A percentile compares a stretch with the other conserved stretches of the same genome.
These are phyloP conservation scores for Paragyromitra xinjiangensis DNA, from an alignment of 495 filamentous ascomycete genomes.

Conservation along the genomic window DNA sequence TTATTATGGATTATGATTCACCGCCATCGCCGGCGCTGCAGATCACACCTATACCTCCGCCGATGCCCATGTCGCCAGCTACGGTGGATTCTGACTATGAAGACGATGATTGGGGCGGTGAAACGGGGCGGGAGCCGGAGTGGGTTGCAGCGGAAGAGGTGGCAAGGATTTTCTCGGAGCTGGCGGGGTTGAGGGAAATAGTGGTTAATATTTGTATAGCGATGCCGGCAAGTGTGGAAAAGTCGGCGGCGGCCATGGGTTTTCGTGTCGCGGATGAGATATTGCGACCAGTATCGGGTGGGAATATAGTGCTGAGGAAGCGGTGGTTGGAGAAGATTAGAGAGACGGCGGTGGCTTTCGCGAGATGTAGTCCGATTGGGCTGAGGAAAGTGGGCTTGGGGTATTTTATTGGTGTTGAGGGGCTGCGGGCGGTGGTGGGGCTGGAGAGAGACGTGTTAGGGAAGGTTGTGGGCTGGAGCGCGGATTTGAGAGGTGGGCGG, in stretches of 20 bases:
- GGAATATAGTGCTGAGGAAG: constrained; percentile 15
- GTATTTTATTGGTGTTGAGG: constrained; percentile 47
- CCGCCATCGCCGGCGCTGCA: constrained; percentile 34
- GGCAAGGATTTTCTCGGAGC: constrained; percentile 38
- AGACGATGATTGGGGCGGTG: constrained; percentile 52
- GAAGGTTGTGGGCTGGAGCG: constrained; percentile 76
- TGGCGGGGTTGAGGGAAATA: constrained; percentile 25
- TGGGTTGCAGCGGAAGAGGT: constrained; percentile 47
- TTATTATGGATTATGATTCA: constrained; percentile 41
- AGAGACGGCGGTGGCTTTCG: constrained; percentile 45
- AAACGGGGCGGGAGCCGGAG: constrained; percentile 35
- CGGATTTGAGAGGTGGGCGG: constrained; percentile 77
- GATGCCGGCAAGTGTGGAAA: constrained; percentile 39
- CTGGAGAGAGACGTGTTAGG: constrained; percentile 64
- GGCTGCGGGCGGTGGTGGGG: constrained; percentile 24
- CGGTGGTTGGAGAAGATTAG: constrained; percentile 45
- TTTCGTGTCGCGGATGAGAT: constrained; percentile 45
- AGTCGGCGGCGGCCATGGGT: constrained; percentile 29
- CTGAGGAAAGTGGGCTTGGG: constrained; percentile 43
- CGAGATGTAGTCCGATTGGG: constrained; percentile 26
- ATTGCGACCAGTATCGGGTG: constrained; percentile 17
- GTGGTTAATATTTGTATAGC: constrained; percentile 43
- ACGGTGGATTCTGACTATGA: constrained; percentile 41
- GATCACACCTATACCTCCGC: constrained; percentile 10
- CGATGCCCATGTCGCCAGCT: constrained; percentile 17